Evolutionary conservation across 2,329 filamentous ascomycete genomes (phyloP).

Genomic region (Aureobasidium sp.): DNA sequence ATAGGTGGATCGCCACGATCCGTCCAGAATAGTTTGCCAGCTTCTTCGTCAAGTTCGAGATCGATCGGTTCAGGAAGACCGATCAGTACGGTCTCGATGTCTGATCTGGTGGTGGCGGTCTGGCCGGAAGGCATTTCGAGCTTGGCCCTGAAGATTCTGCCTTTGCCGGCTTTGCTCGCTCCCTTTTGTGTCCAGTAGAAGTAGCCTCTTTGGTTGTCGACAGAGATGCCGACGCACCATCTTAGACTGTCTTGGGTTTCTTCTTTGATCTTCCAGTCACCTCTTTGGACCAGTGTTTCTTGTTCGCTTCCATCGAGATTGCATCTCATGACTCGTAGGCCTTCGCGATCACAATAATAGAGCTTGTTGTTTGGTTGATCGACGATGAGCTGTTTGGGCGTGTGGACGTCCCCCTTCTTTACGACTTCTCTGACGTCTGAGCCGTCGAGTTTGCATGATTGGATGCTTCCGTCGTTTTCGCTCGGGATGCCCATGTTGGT

Average conservation of each 20-base stretch:
- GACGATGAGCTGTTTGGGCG: conserved; percentile 37
- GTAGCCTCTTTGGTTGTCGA: conserved; percentile 35
- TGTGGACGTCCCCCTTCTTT: conserved; percentile 38
- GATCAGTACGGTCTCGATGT: conserved; percentile 38
- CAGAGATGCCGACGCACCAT: conserved; percentile 51
- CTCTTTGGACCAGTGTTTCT: conserved; percentile 34
- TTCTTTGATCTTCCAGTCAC: conserved; percentile 29
- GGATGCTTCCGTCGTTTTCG: conserved; percentile 24
- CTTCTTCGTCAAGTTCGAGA: conserved; percentile 44
- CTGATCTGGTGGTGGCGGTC: conserved; percentile 30
- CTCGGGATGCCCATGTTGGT: conserved; percentile 22
- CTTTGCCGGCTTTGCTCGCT: conserved; percentile 40
- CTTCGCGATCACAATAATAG: conserved; percentile 40
- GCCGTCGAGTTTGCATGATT: conserved; percentile 29
- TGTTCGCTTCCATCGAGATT: conserved; percentile 29
- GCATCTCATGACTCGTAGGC: conserved; percentile 29
- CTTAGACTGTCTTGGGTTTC: conserved; percentile 23
- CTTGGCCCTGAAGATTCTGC: conserved; percentile 46
- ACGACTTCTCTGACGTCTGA: conserved; percentile 33
- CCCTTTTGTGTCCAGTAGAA: conserved; percentile 56
- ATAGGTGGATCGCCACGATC: conserved; percentile 49
- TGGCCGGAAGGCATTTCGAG: conserved; percentile 33
- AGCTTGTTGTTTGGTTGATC: conserved; percentile 25
- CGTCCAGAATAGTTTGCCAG: conserved; percentile 49
- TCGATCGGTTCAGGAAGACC: conserved; percentile 50